phyloP scores from a whole-genome alignment of 306 rosid genomes.

The Canavalia ensiformis region DNA sequence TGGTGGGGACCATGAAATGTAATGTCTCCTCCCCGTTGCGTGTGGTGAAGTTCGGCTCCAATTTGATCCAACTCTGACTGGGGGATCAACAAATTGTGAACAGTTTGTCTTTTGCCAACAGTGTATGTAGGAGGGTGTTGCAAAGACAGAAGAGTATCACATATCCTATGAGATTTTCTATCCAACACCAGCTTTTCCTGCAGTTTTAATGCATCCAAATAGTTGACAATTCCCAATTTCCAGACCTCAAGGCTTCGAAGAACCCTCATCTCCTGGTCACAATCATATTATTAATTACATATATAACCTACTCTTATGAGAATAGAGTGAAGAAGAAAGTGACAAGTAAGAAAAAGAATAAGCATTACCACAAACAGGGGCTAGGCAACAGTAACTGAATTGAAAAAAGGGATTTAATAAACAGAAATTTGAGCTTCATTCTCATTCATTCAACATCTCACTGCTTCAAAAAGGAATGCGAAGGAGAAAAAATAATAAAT shows the following conservation, averaged over 20 bases:
- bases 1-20: conserved; percentile 95
- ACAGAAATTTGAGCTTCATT: no score
- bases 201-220: conserved; percentile 68
- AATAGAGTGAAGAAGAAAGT: background rate
- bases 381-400: background rate
- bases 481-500: no score
- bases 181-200: conserved; percentile 76
- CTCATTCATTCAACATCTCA: no score
- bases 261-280: conserved; percentile 71
- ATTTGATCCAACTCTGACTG: conserved; percentile 67
- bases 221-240: conserved; percentile 83
- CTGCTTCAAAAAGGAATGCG: no score
- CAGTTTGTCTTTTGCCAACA: conserved; percentile 83
- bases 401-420: no score
- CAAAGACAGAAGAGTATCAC: conserved; percentile 75
- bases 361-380: conserved; percentile 10
- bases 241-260: conserved; percentile 76
- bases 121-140: conserved; percentile 92
- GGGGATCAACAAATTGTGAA: conserved; percentile 77
- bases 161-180: conserved; percentile 66
- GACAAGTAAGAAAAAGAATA: background rate
- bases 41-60: conserved; percentile 85
- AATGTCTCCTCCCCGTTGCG: conserved; percentile 89
- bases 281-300: conserved; percentile 34
- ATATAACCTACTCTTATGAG: background rate